phyloP scores from a whole-genome alignment of 345 rosid species.

The Aegle marmelos region DNA sequence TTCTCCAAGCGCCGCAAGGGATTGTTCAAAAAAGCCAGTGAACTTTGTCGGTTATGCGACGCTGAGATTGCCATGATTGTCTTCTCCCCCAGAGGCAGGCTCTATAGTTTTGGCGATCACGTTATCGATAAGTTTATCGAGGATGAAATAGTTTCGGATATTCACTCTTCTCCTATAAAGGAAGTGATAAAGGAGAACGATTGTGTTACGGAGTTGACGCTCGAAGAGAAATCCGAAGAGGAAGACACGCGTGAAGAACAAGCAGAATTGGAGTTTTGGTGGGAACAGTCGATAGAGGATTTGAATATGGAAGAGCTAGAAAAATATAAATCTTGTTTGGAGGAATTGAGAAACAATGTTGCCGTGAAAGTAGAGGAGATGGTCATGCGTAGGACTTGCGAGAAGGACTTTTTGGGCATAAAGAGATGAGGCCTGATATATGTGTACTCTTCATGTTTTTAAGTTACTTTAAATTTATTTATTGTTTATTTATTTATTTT shows the following conservation, averaged over 20 bases:
- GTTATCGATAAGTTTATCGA: constrained; percentile 1
- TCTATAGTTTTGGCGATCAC: constrained; percentile 1
- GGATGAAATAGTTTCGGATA: neutral
- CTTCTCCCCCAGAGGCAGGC: constrained; percentile 15
- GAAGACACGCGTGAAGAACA: neutral
- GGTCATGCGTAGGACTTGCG: neutral
- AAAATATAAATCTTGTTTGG: neutral
- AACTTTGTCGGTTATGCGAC: constrained; percentile 17
- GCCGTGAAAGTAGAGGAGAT: neutral
- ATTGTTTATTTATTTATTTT: no score
- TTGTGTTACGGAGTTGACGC: neutral
- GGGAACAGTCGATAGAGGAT: constrained; percentile 12
- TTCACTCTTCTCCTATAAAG: neutral
- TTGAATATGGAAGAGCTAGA: neutral
- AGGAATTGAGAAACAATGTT: neutral
- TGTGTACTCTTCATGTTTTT: no score
- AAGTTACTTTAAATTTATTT: neutral
- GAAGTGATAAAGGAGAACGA: neutral
- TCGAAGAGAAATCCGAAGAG: neutral
- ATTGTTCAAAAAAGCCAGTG: constrained; percentile 20
- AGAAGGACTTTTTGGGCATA: neutral
- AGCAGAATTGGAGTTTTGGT: neutral
- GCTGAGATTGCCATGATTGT: constrained; percentile 21
- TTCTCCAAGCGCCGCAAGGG: constrained; percentile 31
- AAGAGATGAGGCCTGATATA: accelerated